These are phyloP conservation scores for Dipteronia dyeriana DNA, from an alignment of 345 rosid species.

Conservation along the genomic window DNA sequence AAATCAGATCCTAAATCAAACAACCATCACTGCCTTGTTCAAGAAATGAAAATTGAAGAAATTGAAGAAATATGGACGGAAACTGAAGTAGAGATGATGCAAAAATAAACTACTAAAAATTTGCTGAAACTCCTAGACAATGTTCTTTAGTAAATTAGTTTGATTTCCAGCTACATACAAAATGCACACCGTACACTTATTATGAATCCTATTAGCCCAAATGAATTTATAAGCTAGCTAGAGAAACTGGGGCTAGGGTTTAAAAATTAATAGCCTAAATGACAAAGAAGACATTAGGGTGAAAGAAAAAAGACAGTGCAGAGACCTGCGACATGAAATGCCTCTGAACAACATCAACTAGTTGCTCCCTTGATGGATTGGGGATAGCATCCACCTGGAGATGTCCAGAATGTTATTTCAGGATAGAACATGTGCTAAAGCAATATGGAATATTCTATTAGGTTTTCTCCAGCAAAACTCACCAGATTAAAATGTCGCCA, in stretches of 20 bases:
- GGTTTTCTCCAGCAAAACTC: conserved; percentile 29
- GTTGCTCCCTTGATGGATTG: conserved; percentile 85
- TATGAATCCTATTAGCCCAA: background rate
- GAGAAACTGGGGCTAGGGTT: background rate
- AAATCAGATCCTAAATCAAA: background rate
- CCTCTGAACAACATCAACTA: conserved; percentile 78
- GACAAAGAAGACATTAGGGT: background rate
- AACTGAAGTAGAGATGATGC: background rate
- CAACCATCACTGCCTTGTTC: background rate
- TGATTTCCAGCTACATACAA: background rate
- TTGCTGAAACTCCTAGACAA: background rate
- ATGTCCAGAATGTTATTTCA: background rate
- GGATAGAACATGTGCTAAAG: background rate
- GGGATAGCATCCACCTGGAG: conserved; percentile 74
- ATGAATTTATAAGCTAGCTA: background rate
- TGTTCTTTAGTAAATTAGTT: background rate
- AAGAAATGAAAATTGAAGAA: background rate
- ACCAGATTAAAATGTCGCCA: conserved; percentile 93
- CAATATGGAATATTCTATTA: background rate
- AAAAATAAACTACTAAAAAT: background rate
- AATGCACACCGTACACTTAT: background rate
- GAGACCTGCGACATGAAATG: conserved; percentile 95
- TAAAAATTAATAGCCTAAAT: background rate
- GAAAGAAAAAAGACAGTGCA: background rate
- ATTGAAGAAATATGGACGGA: background rate